Evolutionary conservation across 805 yeast species (phyloP), one percentile per base, ranked within the genome.

Genomic region (Metschnikowia sp.): DNA sequence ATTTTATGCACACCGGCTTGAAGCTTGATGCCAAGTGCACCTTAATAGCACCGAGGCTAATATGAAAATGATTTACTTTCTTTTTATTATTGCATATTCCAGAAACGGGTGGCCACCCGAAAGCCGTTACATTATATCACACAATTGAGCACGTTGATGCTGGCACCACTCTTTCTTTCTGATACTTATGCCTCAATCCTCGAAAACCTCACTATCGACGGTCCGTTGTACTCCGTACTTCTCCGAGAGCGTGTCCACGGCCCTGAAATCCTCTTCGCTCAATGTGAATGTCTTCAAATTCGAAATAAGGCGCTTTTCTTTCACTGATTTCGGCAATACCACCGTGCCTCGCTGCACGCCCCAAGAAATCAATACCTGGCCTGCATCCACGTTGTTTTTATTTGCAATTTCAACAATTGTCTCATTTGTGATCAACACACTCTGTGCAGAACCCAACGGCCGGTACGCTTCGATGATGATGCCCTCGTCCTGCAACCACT

Each of bases 241-340:
- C 39, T 59, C 63, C 40, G 66, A 43, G 48, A 71, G 63, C 15
- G 52, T 49, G 55, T 62, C 63, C 52, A 71, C 61, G 11, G 61
- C 55, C 32, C 58, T 64, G 44, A 69, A 68, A 48, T 71, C 75
- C 39, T 65, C 72, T 12, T 64, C 63, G 29, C 65, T 54, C 52
- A 72, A 63, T 13, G 40, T 49, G 44, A 70, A 57, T 10, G 74
- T 68, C 51, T 69, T 60, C 53, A 69, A 59, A 60, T 74, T 66
- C 40, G 67, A 54, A 50, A 65, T 54, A 50, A 72, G 59, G 58
- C 76, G 59, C 12, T 64, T 51, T 37, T 63, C 68, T 13, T 50
- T 47, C 22, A 48, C 56, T 3, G 52, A 49, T 47, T 55, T 53
- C 26, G 57, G 58, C 57, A 53, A 55, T 31, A 52, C 55, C 8